Evolutionary conservation across 1,139 yeast genomes (phyloP).

Genomic region (Casaregolazyma suthepensis): DNA sequence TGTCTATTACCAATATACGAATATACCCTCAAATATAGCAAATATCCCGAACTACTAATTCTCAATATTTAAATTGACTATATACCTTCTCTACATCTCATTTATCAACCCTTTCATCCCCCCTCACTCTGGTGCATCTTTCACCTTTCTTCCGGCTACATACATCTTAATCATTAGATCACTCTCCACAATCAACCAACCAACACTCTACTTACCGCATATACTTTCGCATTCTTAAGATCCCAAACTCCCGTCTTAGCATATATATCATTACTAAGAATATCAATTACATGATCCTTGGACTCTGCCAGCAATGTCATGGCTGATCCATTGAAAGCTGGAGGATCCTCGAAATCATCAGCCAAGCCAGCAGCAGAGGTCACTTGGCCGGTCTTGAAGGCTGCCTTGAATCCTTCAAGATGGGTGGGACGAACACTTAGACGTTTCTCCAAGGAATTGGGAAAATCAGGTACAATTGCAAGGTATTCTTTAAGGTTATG

Average conservation of each 20-base stretch:
- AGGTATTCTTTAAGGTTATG: slow-evolving; percentile 15
- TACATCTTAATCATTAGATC: background rate
- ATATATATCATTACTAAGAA: slow-evolving; percentile 59
- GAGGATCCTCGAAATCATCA: slow-evolving; percentile 37
- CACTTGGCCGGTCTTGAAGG: slow-evolving; percentile 49
- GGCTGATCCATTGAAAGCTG: slow-evolving; percentile 63
- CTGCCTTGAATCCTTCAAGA: slow-evolving; percentile 47
- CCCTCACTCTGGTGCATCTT: background rate
- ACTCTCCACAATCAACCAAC: background rate
- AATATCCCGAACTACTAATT: background rate
- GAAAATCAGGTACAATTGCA: slow-evolving; percentile 66
- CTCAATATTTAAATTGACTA: background rate
- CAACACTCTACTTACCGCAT: slow-evolving; percentile 41
- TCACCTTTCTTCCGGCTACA: slow-evolving; percentile 7
- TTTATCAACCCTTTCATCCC: background rate
- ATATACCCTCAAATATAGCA: background rate
- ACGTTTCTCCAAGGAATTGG: slow-evolving; percentile 51
- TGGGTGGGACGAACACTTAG: slow-evolving; percentile 49
- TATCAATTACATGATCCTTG: slow-evolving; percentile 56
- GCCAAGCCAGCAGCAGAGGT: slow-evolving; percentile 43
- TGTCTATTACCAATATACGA: background rate
- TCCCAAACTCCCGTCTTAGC: slow-evolving; percentile 72
- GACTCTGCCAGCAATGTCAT: slow-evolving; percentile 57
- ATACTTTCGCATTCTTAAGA: slow-evolving; percentile 51
- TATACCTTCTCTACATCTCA: background rate